Evolutionary conservation across 192 early-diverging fungal species (phyloP).

Genomic region (Spinellus fusiger): DNA sequence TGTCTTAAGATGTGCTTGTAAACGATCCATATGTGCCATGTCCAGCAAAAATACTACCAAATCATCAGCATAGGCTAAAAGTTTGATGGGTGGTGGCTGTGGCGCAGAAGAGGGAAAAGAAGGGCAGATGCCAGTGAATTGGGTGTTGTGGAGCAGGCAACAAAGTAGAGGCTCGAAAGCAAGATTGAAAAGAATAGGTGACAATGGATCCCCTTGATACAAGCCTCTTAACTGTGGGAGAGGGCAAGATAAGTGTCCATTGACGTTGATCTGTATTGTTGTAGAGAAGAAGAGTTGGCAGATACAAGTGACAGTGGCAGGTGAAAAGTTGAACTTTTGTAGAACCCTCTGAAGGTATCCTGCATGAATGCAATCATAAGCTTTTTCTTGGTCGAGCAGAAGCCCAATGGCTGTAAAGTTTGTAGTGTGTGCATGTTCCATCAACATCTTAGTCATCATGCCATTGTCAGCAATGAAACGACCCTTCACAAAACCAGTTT

Average conservation of each 20-base stretch:
- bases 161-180: constrained; percentile 25
- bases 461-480: constrained; percentile 22
- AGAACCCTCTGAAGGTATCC: constrained; percentile 9
- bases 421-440: neutral
- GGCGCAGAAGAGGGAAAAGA: neutral
- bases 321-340: neutral
- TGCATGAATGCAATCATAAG: constrained; percentile 25
- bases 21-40: neutral
- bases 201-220: constrained; percentile 31
- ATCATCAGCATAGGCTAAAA: constrained; percentile 24
- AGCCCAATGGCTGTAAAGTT: constrained; percentile 3
- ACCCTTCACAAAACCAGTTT: constrained; percentile 12
- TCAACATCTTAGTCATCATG: neutral
- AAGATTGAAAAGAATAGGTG: constrained; percentile 24
- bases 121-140: neutral
- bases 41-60: constrained; percentile 1
- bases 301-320: neutral
- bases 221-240: constrained; percentile 21
- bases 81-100: neutral
- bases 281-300: constrained; percentile 1
- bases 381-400: constrained; percentile 25
- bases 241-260: neutral
- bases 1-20: neutral
- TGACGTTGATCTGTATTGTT: constrained; percentile 17
- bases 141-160: neutral